These are phyloP conservation scores for Hyphopichia wangnamkhiaoensis DNA, from an alignment of 1,139 yeast species.

Conservation along the genomic window DNA sequence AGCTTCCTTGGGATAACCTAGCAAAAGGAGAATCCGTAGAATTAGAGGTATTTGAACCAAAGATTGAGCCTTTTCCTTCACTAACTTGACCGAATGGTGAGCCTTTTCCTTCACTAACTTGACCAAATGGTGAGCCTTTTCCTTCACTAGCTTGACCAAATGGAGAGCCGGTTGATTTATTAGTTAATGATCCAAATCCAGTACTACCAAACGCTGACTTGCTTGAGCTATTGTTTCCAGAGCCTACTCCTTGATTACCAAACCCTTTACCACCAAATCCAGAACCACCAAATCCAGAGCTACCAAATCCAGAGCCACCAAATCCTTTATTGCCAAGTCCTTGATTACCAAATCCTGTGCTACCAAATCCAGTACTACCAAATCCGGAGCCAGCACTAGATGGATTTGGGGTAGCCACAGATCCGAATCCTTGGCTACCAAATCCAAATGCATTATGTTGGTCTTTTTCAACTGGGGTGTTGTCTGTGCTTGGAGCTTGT, in stretches of 20 bases:
- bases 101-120: neutral
- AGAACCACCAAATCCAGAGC: slow-evolving; percentile 11
- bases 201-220: slow-evolving; percentile 14
- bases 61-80: neutral
- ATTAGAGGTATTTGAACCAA: neutral
- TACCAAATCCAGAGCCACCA: slow-evolving; percentile 5
- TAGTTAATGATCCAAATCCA: slow-evolving; percentile 13
- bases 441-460: no score
- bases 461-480: no score
- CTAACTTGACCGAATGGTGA: neutral
- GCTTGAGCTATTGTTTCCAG: slow-evolving; percentile 4
- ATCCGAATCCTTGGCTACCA: no score
- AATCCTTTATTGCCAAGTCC: slow-evolving; percentile 11
- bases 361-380: no score
- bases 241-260: no score
- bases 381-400: no score
- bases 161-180: slow-evolving; percentile 9
- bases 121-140: slow-evolving; percentile 5
- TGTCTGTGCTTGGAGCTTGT: no score
- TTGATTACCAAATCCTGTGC: slow-evolving; percentile 13
- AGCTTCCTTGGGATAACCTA: neutral
- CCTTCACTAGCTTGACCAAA: slow-evolving; percentile 6
- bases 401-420: no score
- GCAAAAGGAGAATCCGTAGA: slow-evolving; percentile 1
- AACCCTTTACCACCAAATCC: slow-evolving; percentile 16